phyloP scores from a whole-genome alignment of 257 asterid genomes.

The Solanum lycopersicoides region DNA sequence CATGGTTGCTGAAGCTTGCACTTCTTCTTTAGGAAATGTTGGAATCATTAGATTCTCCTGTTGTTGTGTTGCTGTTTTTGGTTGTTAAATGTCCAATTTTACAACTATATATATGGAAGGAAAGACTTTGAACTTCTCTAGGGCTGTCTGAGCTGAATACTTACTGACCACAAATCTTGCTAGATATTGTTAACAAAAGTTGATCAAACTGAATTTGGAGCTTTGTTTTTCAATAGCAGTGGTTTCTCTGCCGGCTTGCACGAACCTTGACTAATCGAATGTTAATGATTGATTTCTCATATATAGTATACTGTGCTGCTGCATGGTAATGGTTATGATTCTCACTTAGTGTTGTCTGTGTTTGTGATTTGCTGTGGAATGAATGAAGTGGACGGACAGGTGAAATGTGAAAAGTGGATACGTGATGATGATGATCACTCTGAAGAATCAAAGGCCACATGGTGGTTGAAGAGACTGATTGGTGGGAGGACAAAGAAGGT shows the following conservation, averaged over 20 bases:
- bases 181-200: background rate
- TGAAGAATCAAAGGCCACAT: constrained; percentile 66
- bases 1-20: background rate
- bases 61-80: too few species aligned
- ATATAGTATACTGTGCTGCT: background rate
- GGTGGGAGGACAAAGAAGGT: constrained; percentile 90
- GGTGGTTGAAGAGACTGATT: constrained; percentile 93
- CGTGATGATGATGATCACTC: constrained; percentile 66
- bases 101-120: background rate
- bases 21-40: background rate
- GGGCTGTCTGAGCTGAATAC: background rate
- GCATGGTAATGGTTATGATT: background rate
- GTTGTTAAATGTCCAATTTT: background rate
- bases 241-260: background rate
- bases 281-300: background rate
- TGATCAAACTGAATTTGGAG: background rate
- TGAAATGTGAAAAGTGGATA: constrained; percentile 95
- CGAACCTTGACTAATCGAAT: background rate
- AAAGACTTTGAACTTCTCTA: background rate
- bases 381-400: constrained; percentile 81
- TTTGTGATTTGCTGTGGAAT: constrained; percentile 6
- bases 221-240: background rate
- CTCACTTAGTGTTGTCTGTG: background rate
- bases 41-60: background rate
- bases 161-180: background rate